phyloP scores from a whole-genome alignment of 1,139 yeast genomes.

The Eremothecium gossypii region DNA sequence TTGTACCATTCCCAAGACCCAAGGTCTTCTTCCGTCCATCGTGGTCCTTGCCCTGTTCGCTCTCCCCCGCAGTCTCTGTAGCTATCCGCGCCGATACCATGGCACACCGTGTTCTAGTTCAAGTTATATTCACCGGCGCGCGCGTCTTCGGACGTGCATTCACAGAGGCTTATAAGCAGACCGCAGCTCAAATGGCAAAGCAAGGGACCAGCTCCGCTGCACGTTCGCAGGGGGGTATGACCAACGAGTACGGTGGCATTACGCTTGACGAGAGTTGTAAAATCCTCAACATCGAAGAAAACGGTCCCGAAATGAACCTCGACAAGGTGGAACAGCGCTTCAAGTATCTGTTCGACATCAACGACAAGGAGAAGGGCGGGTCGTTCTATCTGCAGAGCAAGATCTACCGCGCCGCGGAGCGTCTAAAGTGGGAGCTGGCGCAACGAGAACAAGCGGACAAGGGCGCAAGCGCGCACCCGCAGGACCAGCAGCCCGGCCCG shows the following conservation, averaged over 20 bases:
- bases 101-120: constrained; percentile 90
- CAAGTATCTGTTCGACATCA: constrained; percentile 75
- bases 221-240: constrained; percentile 44
- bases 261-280: constrained; percentile 85
- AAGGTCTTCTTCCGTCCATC: too few species aligned
- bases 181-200: constrained; percentile 77
- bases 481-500: constrained; percentile 1
- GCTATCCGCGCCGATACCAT: constrained; percentile 8
- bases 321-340: constrained; percentile 69
- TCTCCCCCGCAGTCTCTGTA: too few species aligned
- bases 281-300: constrained; percentile 66
- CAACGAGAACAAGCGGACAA: constrained; percentile 23
- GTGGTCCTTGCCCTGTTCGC: too few species aligned
- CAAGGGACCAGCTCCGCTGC: constrained; percentile 44
- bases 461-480: constrained; percentile 9
- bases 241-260: constrained; percentile 59
- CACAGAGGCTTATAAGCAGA: constrained; percentile 94
- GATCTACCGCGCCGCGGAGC: constrained; percentile 75
- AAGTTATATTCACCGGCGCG: constrained; percentile 89
- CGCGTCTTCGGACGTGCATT: constrained; percentile 94
- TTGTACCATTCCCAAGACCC: too few species aligned
- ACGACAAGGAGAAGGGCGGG: constrained; percentile 89
- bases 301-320: constrained; percentile 39
- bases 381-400: constrained; percentile 88
- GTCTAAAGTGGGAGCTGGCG: constrained; percentile 46